A percentile compares a stretch with the other conserved stretches of the same genome.
These are phyloP conservation scores for Tremella yokohamensis DNA, from an alignment of 768 basidiomycete species.

Conservation along the genomic window DNA sequence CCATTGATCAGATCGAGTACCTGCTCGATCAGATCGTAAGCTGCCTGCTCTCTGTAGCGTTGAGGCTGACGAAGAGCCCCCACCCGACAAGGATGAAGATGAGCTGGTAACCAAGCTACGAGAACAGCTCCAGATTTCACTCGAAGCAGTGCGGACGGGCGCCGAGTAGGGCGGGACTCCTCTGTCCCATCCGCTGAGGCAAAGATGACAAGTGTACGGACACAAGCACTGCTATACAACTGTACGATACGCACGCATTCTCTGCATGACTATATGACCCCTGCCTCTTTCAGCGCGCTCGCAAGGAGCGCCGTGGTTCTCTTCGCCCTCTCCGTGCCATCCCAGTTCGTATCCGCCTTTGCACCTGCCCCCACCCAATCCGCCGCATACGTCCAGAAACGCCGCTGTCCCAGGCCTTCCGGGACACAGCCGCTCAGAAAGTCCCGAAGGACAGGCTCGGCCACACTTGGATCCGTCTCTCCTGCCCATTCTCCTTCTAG, in stretches of 20 bases:
- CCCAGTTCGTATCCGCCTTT: neutral
- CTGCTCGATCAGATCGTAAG: constrained; percentile 3
- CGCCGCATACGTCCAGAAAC: neutral
- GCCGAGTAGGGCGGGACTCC: neutral
- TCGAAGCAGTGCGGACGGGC: constrained; percentile 1
- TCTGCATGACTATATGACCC: no score
- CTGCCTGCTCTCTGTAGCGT: neutral
- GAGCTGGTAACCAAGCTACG: constrained; percentile 1
- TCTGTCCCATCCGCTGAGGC: no score
- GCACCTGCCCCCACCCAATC: neutral
- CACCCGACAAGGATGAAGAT: constrained; percentile 4
- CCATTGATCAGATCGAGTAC: constrained; percentile 3
- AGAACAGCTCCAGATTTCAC: neutral
- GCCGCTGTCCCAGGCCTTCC: neutral
- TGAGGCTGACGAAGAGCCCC: neutral
- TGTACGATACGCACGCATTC: no score
- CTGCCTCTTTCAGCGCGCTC: neutral
- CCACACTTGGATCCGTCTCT: neutral
- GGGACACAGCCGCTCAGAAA: constrained; percentile 2
- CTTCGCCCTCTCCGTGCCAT: neutral
- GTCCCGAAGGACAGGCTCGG: constrained; percentile 2
- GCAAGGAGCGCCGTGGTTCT: neutral
- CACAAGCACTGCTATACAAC: no score
- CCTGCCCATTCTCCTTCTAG: constrained; percentile 28
- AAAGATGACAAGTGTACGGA: no score